Percentiles rank a stretch among this genome's conserved stretches.
These are phyloP conservation scores for Leccinum uliginosum DNA, from an alignment of 768 basidiomycete species.

Conservation along the genomic window DNA sequence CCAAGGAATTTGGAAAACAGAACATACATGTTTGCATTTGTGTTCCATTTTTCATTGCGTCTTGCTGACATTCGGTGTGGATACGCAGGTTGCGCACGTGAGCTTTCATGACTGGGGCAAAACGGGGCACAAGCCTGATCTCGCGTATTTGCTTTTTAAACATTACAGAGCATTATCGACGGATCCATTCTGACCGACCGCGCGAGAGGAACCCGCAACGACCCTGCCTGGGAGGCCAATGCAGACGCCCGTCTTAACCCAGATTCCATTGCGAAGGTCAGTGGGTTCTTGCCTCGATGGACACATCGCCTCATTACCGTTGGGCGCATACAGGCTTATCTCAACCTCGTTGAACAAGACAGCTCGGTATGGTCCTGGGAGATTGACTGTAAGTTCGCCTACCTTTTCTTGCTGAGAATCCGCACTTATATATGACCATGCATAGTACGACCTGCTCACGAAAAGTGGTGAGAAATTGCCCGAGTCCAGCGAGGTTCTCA, in stretches of 20 bases:
- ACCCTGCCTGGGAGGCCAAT: conserved; percentile 41
- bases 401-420: neutral
- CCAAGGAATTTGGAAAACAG: conserved; percentile 70
- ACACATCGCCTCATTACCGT: neutral
- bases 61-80: neutral
- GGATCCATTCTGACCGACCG: conserved; percentile 47
- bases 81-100: conserved; percentile 58
- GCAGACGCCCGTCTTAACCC: conserved; percentile 50
- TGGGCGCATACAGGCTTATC: conserved; percentile 47
- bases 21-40: conserved; percentile 58
- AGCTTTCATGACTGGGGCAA: conserved; percentile 23
- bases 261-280: conserved; percentile 65
- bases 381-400: conserved; percentile 55
- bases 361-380: conserved; percentile 78
- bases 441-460: conserved; percentile 49
- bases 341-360: conserved; percentile 65
- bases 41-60: neutral
- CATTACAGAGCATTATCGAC: conserved; percentile 59
- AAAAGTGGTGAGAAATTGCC: conserved; percentile 40
- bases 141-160: neutral
- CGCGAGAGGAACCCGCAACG: conserved; percentile 27
- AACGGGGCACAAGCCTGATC: neutral
- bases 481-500: neutral
- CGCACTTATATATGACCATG: neutral
- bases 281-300: conserved; percentile 11